Conservation (phyloP, 1,139 yeast species). For the Scheffersomyces lignicola region DNA sequence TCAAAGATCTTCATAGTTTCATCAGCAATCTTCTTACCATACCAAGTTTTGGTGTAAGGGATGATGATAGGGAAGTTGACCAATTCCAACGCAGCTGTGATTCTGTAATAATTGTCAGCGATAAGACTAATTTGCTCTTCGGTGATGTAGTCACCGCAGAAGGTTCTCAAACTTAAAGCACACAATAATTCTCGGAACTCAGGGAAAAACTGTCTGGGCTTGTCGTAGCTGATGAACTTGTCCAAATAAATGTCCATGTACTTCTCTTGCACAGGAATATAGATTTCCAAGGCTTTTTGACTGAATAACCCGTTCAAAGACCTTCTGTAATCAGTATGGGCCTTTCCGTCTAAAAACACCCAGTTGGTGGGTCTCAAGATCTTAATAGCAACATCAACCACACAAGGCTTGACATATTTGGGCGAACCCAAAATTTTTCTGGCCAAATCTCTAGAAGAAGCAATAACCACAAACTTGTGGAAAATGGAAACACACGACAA, state of each 20-base stretch:
- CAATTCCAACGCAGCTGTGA: constrained; percentile 93
- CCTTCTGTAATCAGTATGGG: constrained; percentile 88
- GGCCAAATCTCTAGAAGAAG: constrained; percentile 85
- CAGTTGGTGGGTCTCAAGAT: constrained; percentile 93
- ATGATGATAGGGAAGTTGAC: constrained; percentile 96
- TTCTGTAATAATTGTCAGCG: constrained; percentile 87
- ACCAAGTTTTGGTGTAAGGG: constrained; percentile 97
- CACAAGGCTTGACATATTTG: constrained; percentile 90
- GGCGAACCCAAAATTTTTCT: constrained; percentile 88
- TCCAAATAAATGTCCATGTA: constrained; percentile 81
- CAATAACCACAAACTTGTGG: constrained; percentile 96
- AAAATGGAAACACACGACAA: constrained; percentile 94
- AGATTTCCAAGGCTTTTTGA: constrained; percentile 74
- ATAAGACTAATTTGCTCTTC: constrained; percentile 83
- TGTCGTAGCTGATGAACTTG: constrained; percentile 57
- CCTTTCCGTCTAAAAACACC: constrained; percentile 97
- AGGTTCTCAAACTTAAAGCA: constrained; percentile 87
- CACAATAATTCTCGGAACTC: constrained; percentile 95
- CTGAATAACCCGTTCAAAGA: constrained; percentile 89
- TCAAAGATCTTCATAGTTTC: constrained; percentile 91
- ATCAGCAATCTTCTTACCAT: constrained; percentile 91
- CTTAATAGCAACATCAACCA: constrained; percentile 93
- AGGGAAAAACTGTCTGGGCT: constrained; percentile 78
- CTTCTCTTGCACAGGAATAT: constrained; percentile 80
- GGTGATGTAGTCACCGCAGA: constrained; percentile 93